These are phyloP conservation scores for Vitrella brassicaformis DNA, from an alignment of 73 alveolate genomes.

Conservation along the genomic window DNA sequence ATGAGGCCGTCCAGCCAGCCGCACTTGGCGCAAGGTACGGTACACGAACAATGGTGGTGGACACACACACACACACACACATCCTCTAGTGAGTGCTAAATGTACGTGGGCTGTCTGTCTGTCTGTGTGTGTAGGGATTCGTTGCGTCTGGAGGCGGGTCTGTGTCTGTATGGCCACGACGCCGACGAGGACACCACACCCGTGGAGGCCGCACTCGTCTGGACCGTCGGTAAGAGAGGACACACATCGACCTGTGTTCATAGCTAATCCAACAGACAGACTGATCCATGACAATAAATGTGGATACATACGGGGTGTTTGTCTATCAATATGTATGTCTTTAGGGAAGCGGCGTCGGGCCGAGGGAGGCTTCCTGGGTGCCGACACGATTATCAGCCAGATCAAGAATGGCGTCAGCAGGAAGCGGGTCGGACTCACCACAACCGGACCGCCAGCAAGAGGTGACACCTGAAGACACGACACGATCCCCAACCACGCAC, in stretches of 20 bases:
- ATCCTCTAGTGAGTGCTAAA: no score
- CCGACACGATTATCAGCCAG: conserved; percentile 24
- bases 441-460: conserved; percentile 46
- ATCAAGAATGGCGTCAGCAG: conserved; percentile 22
- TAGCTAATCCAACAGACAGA: no score
- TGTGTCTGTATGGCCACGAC: conserved; percentile 77
- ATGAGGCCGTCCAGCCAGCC: conserved; percentile 33
- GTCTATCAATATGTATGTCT: no score
- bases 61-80: no score
- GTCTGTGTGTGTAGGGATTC: no score
- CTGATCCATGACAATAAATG: no score
- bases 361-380: conserved; percentile 52
- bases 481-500: no score
- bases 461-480: no score
- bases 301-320: no score
- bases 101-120: no score
- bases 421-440: conserved; percentile 42
- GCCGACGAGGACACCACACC: conserved; percentile 63
- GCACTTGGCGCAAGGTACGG: conserved; percentile 67
- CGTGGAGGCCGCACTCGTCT: conserved; percentile 62
- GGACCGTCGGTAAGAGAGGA: conserved; percentile 77
- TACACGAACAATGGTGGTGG: conserved; percentile 7
- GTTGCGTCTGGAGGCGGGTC: conserved; percentile 75
- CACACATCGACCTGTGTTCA: no score
- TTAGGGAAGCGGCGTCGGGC: conserved; percentile 47